phyloP scores from a whole-genome alignment of 202 grass and related monocot species.

The Dendrocalamus latiflorus region DNA sequence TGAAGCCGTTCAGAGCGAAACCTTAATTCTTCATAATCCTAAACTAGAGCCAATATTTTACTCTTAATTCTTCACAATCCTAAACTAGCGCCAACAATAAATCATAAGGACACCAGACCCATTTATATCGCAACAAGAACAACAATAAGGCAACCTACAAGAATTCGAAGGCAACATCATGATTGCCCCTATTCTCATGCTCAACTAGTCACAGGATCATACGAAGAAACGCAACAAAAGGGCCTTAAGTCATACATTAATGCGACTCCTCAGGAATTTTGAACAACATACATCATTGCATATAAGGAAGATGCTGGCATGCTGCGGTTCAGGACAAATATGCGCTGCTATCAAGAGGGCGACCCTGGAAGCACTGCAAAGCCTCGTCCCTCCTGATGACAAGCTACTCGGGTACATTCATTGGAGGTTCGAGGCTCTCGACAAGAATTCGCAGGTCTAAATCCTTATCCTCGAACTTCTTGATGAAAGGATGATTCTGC shows the following conservation, averaged over 20 bases:
- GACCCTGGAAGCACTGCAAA: background rate
- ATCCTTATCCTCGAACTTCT: constrained; percentile 94
- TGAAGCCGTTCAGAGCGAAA: rapidly evolving
- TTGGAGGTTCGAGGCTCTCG: constrained; percentile 63
- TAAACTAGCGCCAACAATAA: background rate
- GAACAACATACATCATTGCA: constrained; percentile 18
- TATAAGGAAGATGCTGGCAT: background rate
- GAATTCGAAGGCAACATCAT: background rate
- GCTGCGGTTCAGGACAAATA: background rate
- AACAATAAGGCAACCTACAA: background rate
- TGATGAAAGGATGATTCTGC: constrained; percentile 92
- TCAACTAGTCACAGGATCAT: background rate
- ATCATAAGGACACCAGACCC: background rate
- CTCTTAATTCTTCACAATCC: background rate
- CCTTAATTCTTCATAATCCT: no score
- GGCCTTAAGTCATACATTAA: background rate
- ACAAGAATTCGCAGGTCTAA: constrained; percentile 73
- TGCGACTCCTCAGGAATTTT: background rate
- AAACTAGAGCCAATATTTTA: background rate
- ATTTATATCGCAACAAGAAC: background rate
- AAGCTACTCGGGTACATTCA: constrained; percentile 62
- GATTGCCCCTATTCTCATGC: constrained; percentile 1
- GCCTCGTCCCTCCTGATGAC: background rate
- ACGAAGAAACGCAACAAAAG: background rate
- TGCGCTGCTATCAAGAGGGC: background rate